Evolutionary conservation across 1,284 basidiomycete species (phyloP).

Genomic region (Heterobasidion irregulare): DNA sequence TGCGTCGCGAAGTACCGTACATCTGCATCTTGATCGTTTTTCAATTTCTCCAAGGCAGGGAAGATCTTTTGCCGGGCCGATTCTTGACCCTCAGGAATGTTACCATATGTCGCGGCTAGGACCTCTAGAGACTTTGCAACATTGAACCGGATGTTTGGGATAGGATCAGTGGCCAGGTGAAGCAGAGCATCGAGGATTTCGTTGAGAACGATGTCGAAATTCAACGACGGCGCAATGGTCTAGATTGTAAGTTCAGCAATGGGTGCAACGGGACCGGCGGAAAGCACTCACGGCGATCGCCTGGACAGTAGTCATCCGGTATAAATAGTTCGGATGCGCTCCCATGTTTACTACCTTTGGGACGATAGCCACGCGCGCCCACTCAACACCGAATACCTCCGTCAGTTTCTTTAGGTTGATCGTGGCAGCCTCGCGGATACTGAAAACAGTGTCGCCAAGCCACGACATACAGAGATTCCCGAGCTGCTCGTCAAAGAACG

Average conservation of each 20-base stretch:
- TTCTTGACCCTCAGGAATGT: slow-evolving; percentile 64
- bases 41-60: slow-evolving; percentile 81
- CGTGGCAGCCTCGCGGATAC: slow-evolving; percentile 96
- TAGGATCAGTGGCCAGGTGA: slow-evolving; percentile 82
- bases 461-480: slow-evolving; percentile 98
- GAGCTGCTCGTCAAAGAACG: slow-evolving; percentile 98
- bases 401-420: slow-evolving; percentile 96
- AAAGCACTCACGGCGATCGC: slow-evolving; percentile 79
- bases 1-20: slow-evolving; percentile 82
- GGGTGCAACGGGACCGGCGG: slow-evolving; percentile 4
- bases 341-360: slow-evolving; percentile 99
- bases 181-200: slow-evolving; percentile 86
- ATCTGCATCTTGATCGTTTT: slow-evolving; percentile 91
- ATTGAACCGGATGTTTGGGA: slow-evolving; percentile 99
- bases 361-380: slow-evolving; percentile 92
- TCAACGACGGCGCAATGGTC: slow-evolving; percentile 95
- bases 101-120: slow-evolving; percentile 66
- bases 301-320: slow-evolving; percentile 98
- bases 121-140: slow-evolving; percentile 93
- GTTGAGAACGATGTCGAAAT: slow-evolving; percentile 76
- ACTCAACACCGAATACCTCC: slow-evolving; percentile 98
- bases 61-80: slow-evolving; percentile 71
- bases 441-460: slow-evolving; percentile 98
- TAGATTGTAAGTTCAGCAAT: slow-evolving; percentile 24
- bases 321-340: slow-evolving; percentile 94